Percentiles rank a stretch among this genome's conserved stretches.
Conservation (phyloP, 371 early-diverging fungal species). For the Mortierella polycephala region DNA sequence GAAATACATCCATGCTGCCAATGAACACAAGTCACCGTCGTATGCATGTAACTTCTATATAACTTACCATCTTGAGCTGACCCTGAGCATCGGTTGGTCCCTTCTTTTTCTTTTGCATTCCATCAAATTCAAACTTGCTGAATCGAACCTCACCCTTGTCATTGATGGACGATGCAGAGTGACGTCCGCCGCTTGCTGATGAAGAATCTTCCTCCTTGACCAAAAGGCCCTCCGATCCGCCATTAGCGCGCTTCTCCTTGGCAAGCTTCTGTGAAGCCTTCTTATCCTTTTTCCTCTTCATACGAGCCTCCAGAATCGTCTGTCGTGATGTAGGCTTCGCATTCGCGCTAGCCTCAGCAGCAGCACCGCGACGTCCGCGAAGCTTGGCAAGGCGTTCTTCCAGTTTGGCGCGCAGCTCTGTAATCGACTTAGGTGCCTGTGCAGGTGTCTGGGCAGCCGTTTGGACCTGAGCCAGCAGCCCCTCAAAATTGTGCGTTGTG, state of each 20-base stretch:
- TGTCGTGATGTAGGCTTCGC: conserved; percentile 72
- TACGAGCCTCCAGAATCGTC: conserved; percentile 80
- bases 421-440: conserved; percentile 59
- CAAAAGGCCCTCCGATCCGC: conserved; percentile 59
- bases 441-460: conserved; percentile 49
- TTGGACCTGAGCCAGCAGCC: conserved; percentile 49
- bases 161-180: conserved; percentile 63
- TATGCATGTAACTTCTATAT: not conserved
- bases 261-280: conserved; percentile 74
- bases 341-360: conserved; percentile 52
- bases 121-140: conserved; percentile 78
- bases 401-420: conserved; percentile 76
- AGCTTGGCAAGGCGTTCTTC: conserved; percentile 76
- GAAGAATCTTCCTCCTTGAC: conserved; percentile 58
- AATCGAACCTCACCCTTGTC: conserved; percentile 73
- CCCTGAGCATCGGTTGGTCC: conserved; percentile 79
- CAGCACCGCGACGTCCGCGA: conserved; percentile 75
- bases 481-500: conserved; percentile 51
- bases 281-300: conserved; percentile 79
- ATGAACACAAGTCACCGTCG: not conserved
- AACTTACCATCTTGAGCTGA: conserved; percentile 73
- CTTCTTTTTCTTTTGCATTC: conserved; percentile 73
- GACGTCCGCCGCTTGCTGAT: conserved; percentile 43
- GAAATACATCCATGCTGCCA: not conserved
- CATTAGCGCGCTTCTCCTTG: conserved; percentile 71